These are phyloP conservation scores for Litchi chinensis DNA, from an alignment of 345 rosid genomes.

Conservation along the genomic window DNA sequence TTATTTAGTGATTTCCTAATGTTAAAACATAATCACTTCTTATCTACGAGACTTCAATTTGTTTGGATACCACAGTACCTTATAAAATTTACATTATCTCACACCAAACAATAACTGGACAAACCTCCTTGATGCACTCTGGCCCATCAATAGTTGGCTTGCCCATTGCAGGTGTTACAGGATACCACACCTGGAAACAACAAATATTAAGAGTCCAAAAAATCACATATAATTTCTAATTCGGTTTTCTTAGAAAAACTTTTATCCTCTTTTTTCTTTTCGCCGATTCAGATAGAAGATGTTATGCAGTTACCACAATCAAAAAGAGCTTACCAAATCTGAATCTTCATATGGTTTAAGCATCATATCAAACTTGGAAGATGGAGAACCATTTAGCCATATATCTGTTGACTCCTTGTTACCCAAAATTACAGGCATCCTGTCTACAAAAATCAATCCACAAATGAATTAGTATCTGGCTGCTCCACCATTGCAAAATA, in stretches of 20 bases:
- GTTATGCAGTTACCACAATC: neutral
- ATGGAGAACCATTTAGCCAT: constrained; percentile 67
- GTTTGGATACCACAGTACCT: neutral
- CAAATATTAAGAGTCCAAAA: constrained; percentile 7
- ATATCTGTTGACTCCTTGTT: constrained; percentile 63
- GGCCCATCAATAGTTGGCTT: constrained; percentile 81
- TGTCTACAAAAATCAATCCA: constrained; percentile 42
- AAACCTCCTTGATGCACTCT: constrained; percentile 85
- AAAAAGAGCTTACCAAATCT: constrained; percentile 62
- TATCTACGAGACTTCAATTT: neutral
- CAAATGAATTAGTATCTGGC: neutral
- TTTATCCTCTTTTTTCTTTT: neutral
- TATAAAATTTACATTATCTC: neutral
- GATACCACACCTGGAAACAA: constrained; percentile 69
- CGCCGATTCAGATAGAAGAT: neutral
- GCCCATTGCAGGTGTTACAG: constrained; percentile 86
- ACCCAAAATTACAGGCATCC: constrained; percentile 92
- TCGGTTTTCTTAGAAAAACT: neutral
- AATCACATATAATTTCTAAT: neutral
- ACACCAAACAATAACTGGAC: constrained; percentile 15
- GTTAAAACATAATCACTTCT: neutral
- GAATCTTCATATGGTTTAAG: constrained; percentile 71
- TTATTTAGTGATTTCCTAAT: neutral
- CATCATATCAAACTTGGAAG: constrained; percentile 45
- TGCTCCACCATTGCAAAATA: constrained; percentile 9